Evolutionary conservation across 805 yeast species (phyloP), one percentile per base, ranked within the genome.

Genomic region (Ogataea chonburiensis): DNA sequence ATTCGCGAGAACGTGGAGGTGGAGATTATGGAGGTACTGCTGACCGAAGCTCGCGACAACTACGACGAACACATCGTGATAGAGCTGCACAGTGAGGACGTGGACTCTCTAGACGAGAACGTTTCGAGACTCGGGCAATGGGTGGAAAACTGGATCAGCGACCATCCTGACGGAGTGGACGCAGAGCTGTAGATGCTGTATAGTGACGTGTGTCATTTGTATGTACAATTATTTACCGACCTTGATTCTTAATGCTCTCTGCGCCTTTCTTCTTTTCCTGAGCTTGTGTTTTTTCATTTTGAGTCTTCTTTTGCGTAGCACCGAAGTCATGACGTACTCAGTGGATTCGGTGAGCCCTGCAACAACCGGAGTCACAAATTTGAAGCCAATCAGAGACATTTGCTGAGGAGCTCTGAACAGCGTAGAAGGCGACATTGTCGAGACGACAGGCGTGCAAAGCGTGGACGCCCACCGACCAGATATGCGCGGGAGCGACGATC

Each of bases 241-340:
- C 62, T 81, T 82, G 62, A 79, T 79, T 75, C 75, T 81, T 59
- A 81, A 69, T 11, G 93, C 83, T 63, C 94, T 76, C 64, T 89
- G 95, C 29, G 81, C 86, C 77, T 81, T 88, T 77, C 97, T 84
- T 76, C 98, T 85, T 81, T 93, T 93, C 70, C 93, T 84, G 61
- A 87, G 73, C 71, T 93, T 93, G 67, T 93, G 98, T 60, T 89
- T 86, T 77, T 91, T 93, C 97, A 93, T 93, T 74, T 88, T 91
- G 62, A 86, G 78, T 66, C 86, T 77, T 69, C 98, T 80, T 59
- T 85, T 85, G 62, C 93, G 75, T 62, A 81, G 65, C 22, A 85
- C 94, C 9, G 88, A 80, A 52, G 84, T 87, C 50, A 75, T 56
- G 43, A 68, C 53, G 52, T 77, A 33, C 30, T 46, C 48, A 10